Percentiles rank a stretch among this genome's conserved stretches.
Conservation (phyloP, 116 monocot genomes). For the Cymodocea nodosa region DNA sequence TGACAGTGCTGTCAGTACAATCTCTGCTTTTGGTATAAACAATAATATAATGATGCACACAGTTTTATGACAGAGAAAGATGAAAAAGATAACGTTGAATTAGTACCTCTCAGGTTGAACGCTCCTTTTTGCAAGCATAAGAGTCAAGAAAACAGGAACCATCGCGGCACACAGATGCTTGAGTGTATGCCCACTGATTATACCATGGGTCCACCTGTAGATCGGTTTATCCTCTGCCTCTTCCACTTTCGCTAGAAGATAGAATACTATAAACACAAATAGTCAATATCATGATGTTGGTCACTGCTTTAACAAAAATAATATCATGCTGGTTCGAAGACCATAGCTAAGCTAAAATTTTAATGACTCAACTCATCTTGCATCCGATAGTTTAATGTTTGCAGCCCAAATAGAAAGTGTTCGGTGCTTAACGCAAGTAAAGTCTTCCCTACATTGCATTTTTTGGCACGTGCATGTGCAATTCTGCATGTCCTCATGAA, state of each 20-base stretch:
- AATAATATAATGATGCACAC: not conserved
- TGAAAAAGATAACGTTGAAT: not conserved
- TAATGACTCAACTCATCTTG: too few species aligned
- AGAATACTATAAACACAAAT: conserved; percentile 48
- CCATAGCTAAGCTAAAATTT: not conserved
- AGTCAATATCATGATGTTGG: not conserved
- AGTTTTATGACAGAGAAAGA: not conserved
- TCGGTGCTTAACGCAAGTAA: too few species aligned
- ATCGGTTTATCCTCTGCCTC: conserved; percentile 75
- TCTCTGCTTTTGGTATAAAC: too few species aligned
- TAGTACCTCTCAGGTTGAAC: conserved; percentile 61
- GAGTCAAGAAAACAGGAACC: conserved; percentile 88
- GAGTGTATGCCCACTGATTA: conserved; percentile 88
- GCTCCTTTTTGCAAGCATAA: conserved; percentile 86
- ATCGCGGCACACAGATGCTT: conserved; percentile 89
- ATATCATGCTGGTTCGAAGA: not conserved
- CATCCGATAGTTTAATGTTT: too few species aligned
- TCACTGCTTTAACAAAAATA: not conserved
- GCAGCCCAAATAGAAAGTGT: too few species aligned
- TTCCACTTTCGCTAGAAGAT: conserved; percentile 83
- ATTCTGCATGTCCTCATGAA: too few species aligned
- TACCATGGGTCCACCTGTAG: conserved; percentile 57
- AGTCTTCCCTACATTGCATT: too few species aligned
- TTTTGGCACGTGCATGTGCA: too few species aligned
- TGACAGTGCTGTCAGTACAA: too few species aligned